phyloP scores from a whole-genome alignment of 371 early-diverging fungal species.

The Coemansia sp. region DNA sequence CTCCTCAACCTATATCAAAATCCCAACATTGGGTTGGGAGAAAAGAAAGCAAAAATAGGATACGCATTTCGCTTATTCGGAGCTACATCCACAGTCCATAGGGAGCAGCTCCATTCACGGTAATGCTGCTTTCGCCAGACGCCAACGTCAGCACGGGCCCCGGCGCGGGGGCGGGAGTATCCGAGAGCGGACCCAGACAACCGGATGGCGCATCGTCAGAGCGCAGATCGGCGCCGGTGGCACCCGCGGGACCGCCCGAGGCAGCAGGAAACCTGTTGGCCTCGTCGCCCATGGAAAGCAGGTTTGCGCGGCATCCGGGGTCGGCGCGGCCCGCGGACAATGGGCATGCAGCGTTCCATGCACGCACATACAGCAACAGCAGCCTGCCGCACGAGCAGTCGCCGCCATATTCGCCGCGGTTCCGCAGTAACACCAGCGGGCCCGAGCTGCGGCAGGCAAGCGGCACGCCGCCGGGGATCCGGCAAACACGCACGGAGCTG shows the following conservation, averaged over 20 bases:
- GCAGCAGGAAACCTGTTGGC: not conserved
- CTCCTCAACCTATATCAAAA: no score
- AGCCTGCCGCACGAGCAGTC: slow-evolving; percentile 7
- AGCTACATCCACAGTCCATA: not conserved
- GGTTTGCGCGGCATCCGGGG: not conserved
- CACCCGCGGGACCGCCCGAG: not conserved
- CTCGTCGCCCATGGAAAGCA: not conserved
- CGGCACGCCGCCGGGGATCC: slow-evolving; percentile 31
- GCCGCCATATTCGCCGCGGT: slow-evolving; percentile 16
- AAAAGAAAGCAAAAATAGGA: not conserved
- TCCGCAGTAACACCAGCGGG: slow-evolving; percentile 13
- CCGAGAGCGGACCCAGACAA: not conserved
- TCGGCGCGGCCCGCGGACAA: not conserved
- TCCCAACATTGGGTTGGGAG: not conserved
- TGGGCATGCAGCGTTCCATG: slow-evolving; percentile 1
- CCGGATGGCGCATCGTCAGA: not conserved
- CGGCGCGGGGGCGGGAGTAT: not conserved
- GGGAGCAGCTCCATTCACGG: not conserved
- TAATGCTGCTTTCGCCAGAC: slow-evolving; percentile 8
- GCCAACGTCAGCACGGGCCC: not conserved
- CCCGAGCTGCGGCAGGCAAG: slow-evolving; percentile 7
- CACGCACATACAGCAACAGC: slow-evolving; percentile 10
- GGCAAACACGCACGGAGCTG: slow-evolving; percentile 35
- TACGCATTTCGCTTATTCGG: no score
- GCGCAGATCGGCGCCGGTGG: slow-evolving; percentile 1